Base-by-base conservation (phyloP, 1,284 basidiomycete species). In the Rhodotorula mucilaginosa region DNA sequence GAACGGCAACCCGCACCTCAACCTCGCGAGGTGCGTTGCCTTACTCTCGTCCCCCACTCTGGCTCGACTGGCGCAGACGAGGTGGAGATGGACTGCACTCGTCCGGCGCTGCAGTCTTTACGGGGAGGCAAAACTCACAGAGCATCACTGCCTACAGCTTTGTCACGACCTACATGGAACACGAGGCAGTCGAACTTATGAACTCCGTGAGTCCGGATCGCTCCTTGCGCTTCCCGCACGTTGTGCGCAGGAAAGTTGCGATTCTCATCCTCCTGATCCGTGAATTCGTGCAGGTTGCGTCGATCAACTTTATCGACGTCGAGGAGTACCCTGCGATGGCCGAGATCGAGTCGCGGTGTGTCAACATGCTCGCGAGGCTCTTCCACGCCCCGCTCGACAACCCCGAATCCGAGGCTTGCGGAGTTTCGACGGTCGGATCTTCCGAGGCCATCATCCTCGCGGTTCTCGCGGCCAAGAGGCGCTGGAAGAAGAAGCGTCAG, bases 301-400 rank as follows among this genome's bases (percentile, higher is more conserved):
- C 52, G 7, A 62, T 68, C 54, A 67, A 81, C 75, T 80, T 79
- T 61, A 81, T 81, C 57, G 80, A 80, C 76, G 64, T 67, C 58
- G 75, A 78, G 58, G 77, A 81, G 62, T 81, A 81, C 69, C 79
- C 80, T 2, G 74, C 79, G 1, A 49, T 67, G 26, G 70, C 51
- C 2, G 67, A 69, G 51, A 85, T 93, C 65, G 91, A 93, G 79
- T 88, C 58, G 12, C 76, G 79, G 48, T 78, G 78, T 68, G 78
- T 79, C 68, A 79, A 79, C 75, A 79, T 79, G 60, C 76, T 81
- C 64, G 79, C 78, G 2, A 71, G 79, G 10, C 77, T 82, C 3
- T 81, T 81, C 78, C 76, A 82, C 70, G 81, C 81, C 2, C 81
- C 81, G 15, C 69, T 81, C 65, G 70, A 79, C 69, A 61, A 76